A percentile compares a stretch with the other conserved stretches of the same genome.
Conservation (phyloP, 495 filamentous ascomycete species). For the Podospora didyma region DNA sequence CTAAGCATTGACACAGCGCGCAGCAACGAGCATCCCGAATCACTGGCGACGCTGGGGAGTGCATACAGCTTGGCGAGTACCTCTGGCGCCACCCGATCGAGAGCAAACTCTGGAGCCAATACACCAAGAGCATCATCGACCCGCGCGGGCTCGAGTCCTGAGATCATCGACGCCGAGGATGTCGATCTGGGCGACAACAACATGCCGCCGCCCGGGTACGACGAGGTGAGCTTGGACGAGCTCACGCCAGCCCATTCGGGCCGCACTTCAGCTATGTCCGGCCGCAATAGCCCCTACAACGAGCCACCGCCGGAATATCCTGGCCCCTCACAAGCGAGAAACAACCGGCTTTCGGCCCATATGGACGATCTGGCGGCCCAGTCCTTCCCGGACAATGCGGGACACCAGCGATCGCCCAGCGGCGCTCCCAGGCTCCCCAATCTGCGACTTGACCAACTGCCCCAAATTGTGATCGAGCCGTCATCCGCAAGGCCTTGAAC, state of each 20-base stretch:
- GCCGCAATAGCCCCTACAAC: constrained; percentile 31
- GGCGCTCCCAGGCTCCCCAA: constrained; percentile 40
- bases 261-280: constrained; percentile 24
- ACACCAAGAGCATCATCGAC: constrained; percentile 21
- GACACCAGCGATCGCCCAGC: constrained; percentile 23
- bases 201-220: constrained; percentile 52
- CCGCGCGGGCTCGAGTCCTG: constrained; percentile 34
- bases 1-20: constrained; percentile 43
- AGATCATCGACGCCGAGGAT: constrained; percentile 41
- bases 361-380: constrained; percentile 24
- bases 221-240: constrained; percentile 50
- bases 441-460: constrained; percentile 39
- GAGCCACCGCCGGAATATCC: constrained; percentile 51
- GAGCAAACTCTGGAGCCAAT: constrained; percentile 22
- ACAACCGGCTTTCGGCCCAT: constrained; percentile 29
- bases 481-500: constrained; percentile 33
- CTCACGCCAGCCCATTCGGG: constrained; percentile 27
- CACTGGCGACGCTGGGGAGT: constrained; percentile 21
- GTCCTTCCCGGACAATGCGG: constrained; percentile 8
- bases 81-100: constrained; percentile 14
- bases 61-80: constrained; percentile 19
- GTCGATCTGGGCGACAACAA: constrained; percentile 44
- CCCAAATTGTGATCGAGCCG: constrained; percentile 51
- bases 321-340: constrained; percentile 27
- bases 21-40: constrained; percentile 18